Base-by-base conservation (phyloP, 331 rosid species). In the Quercus phellos region DNA sequence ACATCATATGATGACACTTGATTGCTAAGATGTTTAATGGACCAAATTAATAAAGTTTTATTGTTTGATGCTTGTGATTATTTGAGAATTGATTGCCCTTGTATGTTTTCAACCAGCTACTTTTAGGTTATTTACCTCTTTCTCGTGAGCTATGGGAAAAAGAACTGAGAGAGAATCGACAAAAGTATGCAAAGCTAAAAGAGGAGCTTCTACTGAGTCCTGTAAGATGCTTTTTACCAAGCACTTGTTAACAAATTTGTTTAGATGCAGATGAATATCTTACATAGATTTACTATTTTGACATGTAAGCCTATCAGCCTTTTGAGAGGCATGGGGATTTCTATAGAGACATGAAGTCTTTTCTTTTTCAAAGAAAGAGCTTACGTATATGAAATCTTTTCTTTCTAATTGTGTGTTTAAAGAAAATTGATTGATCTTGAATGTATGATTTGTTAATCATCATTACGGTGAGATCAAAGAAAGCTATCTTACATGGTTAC, bases 201-300 rank as follows among this genome's bases (percentile, higher is more conserved):
- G 91, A 86, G 85, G 97, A 89, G 80, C 83, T 90, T 78, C 90
- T 93, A 50, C 35, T 70, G 74, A 84, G 90, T 88, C 94, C 90
- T 79, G 94, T 93, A 89, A 89, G 93, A 84, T 70, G 67, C 38
- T 54, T 24, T 77, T 83, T 61, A 26, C 80, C 70, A 18, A 79
- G 74, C 70, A 32, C 26, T 16, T 26, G 30, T 60, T 73, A 27
- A 38, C 34, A 54, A 60, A 43, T 55, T 59, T 22, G 76, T 68
- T 43, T 79, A 55, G 66, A 21, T 85, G 61, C 58, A 26, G 32
- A 56, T 77, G 17, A 51, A 68, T 51, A 43, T 64, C 68, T 1
- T 8, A 60, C 16, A 46, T 12, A 43, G 61, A 4, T 54, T 1
- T 27, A 70, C 32, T 29, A 29, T 29, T 29, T 29, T 29, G 32